Conservation (phyloP, 202 grass and related monocot species). For the Cymbopogon flexuosus region DNA sequence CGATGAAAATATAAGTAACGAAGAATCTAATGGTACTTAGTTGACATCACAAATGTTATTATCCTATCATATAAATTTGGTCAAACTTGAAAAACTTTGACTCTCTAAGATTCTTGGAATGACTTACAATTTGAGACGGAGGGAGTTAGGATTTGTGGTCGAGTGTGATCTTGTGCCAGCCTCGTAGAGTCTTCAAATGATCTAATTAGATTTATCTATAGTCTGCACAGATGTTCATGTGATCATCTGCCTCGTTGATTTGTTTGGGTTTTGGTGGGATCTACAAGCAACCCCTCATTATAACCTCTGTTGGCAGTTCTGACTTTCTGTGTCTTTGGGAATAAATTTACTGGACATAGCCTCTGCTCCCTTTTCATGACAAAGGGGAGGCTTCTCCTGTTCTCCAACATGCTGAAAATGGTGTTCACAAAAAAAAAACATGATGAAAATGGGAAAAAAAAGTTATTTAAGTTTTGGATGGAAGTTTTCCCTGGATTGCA, state of each 20-base stretch:
- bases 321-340: neutral
- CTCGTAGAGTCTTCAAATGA: neutral
- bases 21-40: no score
- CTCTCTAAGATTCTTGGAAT: no score
- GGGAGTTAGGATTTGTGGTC: neutral
- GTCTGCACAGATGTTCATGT: neutral
- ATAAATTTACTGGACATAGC: neutral
- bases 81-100: no score
- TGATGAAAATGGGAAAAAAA: neutral
- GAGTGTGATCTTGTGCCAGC: conserved; percentile 3
- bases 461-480: neutral
- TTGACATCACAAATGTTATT: no score
- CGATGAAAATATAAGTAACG: no score
- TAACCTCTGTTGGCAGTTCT: neutral
- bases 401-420: neutral
- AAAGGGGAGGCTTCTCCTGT: neutral
- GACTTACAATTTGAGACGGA: no score
- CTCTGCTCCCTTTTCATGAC: neutral
- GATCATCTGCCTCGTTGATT: neutral
- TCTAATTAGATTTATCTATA: conserved; percentile 1
- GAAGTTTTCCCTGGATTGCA: neutral
- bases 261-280: conserved; percentile 6
- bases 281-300: neutral
- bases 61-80: no score
- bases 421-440: no score